Base-by-base conservation (phyloP, 176 grass and related monocot species). In the Carex pumila region DNA sequence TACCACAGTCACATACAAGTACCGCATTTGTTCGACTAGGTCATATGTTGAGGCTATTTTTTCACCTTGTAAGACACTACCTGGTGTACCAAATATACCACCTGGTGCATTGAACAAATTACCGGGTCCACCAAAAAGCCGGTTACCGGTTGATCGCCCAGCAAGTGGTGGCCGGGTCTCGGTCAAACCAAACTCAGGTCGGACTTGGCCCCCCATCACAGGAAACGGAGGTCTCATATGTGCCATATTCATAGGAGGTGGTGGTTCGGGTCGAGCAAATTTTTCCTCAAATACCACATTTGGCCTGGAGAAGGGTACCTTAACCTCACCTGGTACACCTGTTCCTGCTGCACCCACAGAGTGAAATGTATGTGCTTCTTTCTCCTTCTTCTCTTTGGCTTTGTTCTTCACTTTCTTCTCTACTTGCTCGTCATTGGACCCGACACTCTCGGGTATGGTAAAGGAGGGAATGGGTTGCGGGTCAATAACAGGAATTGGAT, bases 21-120 rank as follows among this genome's bases (percentile, higher is more conserved):
- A 94, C 7, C 81, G 81, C 95, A 98, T 98, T 79, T 90, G 75
- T 85, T 98, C 95, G 0, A 98, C 95, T 21, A 98, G 90, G 84
- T 98, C 95, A 81, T 98, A 98, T 76, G 95, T 98, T 49, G 95
- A 98, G 10, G 91, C 61, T 71, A 93, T 94, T 88, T 98, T 98
- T 71, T 92, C 89, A 0, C 66, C 76, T 50, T 83, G 81, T 52
- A 83, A 68, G 31, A 83, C 81, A 54, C 25, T 53, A 17, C 81
- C 81, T 3, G 81, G 39, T 8, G 81, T 83, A 50, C 81, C 81
- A 32, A 83, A 83, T 66, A 83, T 83, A 32, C 64, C 64, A 60
- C 77, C 79, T 17, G 73, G 73, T 31, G 73, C 73, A 57, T 78
- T 57, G 52, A 78, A 78, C 45, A 83, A 52, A 66, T 54, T 69